Conservation (phyloP, 2,329 filamentous ascomycete genomes). For the Akanthomyces muscarius region DNA sequence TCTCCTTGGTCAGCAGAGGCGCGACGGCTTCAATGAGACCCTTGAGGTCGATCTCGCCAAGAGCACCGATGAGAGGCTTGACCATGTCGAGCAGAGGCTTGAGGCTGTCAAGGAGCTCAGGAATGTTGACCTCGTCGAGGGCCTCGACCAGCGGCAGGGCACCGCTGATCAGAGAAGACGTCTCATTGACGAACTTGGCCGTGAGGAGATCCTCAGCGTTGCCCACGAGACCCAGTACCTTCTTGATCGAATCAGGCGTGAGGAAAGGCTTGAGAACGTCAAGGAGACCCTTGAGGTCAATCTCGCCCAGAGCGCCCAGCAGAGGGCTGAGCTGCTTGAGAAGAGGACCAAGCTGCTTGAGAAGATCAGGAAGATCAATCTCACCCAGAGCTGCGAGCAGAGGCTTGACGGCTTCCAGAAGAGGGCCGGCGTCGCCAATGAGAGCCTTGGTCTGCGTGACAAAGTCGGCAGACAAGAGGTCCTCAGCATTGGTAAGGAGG, state of each 20-base stretch:
- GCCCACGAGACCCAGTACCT: constrained; percentile 30
- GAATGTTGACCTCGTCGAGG: constrained; percentile 23
- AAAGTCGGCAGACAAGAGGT: constrained; percentile 10
- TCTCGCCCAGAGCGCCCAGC: constrained; percentile 34
- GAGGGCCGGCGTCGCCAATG: constrained; percentile 15
- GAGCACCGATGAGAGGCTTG: constrained; percentile 28
- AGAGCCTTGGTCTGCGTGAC: constrained; percentile 18
- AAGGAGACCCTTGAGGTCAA: constrained; percentile 29
- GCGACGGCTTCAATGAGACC: constrained; percentile 33
- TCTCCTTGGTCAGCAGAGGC: constrained; percentile 38
- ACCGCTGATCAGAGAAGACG: constrained; percentile 30
- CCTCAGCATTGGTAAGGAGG: constrained; percentile 12
- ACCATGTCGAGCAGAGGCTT: constrained; percentile 29
- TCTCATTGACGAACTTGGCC: constrained; percentile 29
- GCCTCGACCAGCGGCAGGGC: constrained; percentile 36
- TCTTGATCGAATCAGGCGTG: constrained; percentile 30
- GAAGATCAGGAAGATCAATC: constrained; percentile 30
- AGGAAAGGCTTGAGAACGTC: constrained; percentile 30
- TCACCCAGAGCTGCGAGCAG: constrained; percentile 34
- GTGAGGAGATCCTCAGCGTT: constrained; percentile 35
- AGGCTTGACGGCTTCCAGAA: constrained; percentile 31
- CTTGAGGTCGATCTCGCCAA: constrained; percentile 29
- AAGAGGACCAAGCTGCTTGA: constrained; percentile 28
- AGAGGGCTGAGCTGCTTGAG: constrained; percentile 25
- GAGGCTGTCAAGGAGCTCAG: constrained; percentile 3